Evolutionary conservation across 1,139 yeast species (phyloP).

Genomic region (Candida sp.): DNA sequence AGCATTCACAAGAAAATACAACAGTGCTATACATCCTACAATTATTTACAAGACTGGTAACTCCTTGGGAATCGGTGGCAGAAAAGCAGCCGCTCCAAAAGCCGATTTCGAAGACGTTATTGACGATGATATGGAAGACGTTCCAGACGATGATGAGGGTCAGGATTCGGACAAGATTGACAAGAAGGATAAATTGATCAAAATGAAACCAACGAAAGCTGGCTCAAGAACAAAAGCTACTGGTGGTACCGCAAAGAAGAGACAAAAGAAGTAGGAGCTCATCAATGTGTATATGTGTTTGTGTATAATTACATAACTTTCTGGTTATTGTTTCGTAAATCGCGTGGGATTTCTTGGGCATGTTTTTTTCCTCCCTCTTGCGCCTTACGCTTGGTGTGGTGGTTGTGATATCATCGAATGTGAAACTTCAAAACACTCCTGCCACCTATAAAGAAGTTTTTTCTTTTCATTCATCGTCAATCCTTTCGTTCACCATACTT

Average conservation of each 20-base stretch:
- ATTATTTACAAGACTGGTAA: conserved; percentile 79
- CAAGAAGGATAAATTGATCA: conserved; percentile 49
- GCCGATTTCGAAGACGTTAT: conserved; percentile 67
- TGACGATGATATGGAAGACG: conserved; percentile 54
- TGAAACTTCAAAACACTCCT: neutral
- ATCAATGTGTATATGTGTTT: neutral
- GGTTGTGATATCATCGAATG: no score
- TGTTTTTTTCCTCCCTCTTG: no score
- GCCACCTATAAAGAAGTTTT: neutral
- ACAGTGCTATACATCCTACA: conserved; percentile 77
- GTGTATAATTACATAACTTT: neutral
- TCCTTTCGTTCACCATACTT: neutral
- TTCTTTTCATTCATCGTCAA: neutral
- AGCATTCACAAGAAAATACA: conserved; percentile 86
- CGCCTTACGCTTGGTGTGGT: no score
- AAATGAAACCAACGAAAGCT: conserved; percentile 31
- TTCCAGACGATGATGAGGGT: conserved; percentile 37
- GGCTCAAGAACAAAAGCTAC: conserved; percentile 14
- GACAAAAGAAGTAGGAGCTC: conserved; percentile 12
- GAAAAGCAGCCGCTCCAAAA: conserved; percentile 33
- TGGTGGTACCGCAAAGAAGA: conserved; percentile 18
- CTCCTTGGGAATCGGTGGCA: conserved; percentile 42
- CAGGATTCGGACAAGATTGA: conserved; percentile 34
- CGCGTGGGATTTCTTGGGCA: neutral
- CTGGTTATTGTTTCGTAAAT: neutral